A percentile compares a stretch with the other conserved stretches of the same genome.
Conservation (phyloP, 139 green algal genomes). For the Chlorella sp. region DNA sequence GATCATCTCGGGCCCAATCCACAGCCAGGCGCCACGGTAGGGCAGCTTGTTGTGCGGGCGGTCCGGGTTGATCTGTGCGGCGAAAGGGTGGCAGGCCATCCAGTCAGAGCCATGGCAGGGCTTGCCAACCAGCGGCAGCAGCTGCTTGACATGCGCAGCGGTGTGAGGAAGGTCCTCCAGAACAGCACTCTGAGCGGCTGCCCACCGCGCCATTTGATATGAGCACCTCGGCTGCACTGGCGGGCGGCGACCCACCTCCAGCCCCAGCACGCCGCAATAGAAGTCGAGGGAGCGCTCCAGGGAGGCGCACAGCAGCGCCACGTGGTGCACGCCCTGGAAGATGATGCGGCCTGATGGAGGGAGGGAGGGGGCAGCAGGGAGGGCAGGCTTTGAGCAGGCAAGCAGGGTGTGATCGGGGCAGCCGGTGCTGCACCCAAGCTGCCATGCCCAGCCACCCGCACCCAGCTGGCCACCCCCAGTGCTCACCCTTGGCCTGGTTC, state of each 20-base stretch:
- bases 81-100: neutral
- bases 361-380: no score
- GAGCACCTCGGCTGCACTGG: no score
- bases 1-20: conserved; percentile 89
- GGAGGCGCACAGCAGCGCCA: conserved; percentile 84
- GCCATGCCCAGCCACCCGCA: no score
- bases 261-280: conserved; percentile 82
- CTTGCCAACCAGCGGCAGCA: no score
- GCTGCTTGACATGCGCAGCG: no score
- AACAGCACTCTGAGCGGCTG: no score
- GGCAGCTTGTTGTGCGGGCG: conserved; percentile 89
- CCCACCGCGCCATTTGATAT: no score
- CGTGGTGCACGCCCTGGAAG: conserved; percentile 90
- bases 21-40: conserved; percentile 89
- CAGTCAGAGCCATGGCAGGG: no score
- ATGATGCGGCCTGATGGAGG: conserved; percentile 39
- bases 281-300: conserved; percentile 84
- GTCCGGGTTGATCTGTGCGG: conserved; percentile 75
- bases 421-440: no score
- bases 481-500: conserved; percentile 3
- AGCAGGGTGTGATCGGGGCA: no score
- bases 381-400: no score
- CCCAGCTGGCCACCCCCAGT: neutral
- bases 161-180: no score
- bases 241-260: conserved; percentile 22